Evolutionary conservation across 495 filamentous ascomycete genomes (phyloP), one percentile per base, ranked within the genome.

Genomic region (Hyphodiscus hymeniophilus): DNA sequence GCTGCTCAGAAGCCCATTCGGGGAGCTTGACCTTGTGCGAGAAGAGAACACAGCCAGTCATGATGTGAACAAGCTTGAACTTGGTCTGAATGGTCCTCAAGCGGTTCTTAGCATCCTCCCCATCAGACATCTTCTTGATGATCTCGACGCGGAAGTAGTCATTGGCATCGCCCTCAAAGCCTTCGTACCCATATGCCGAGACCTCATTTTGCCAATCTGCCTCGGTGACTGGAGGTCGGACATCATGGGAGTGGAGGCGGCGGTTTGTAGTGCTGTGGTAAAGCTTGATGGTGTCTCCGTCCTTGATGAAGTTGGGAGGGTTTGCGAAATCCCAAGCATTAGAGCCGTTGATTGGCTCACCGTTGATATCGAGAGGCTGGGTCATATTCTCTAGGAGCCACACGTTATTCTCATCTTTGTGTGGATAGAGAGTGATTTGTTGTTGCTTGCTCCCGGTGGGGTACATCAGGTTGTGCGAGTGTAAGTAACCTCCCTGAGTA

Each of bases 121-220:
- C 77, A 53, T 91, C 85, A 17, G 92, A 96, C 70, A 94, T 73
- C 34, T 82, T 82, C 67, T 90, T 90, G 57, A 95, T 74, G 58
- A 98, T 97, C 63, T 98, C 92, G 50, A 98, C 73, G 22, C 88
- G 84, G 79, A 94, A 98, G 22, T 87, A 70, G 62, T 98, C 92
- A 59, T 98, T 98, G 41, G 92, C 92, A 65, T 98, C 92, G 45
- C 92, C 92, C 43, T 89, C 77, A 59, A 98, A 98, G 7, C 94
- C 94, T 63, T 95, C 89, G 54, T 95, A 96, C 22, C 92, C 92
- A 63, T 98, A 98, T 13, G 92, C 92, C 6, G 92, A 96, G 12
- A 96, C 87, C 65, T 98, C 92, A 56, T 91, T 94, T 60, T 98
- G 92, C 92, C 92, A 98, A 5, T 98, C 92, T 2, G 88, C 91